Percentiles rank a stretch among this genome's conserved stretches.
These are phyloP conservation scores for Hypoxylon sp. DNA, from an alignment of 2,329 filamentous ascomycete species.

Conservation along the genomic window DNA sequence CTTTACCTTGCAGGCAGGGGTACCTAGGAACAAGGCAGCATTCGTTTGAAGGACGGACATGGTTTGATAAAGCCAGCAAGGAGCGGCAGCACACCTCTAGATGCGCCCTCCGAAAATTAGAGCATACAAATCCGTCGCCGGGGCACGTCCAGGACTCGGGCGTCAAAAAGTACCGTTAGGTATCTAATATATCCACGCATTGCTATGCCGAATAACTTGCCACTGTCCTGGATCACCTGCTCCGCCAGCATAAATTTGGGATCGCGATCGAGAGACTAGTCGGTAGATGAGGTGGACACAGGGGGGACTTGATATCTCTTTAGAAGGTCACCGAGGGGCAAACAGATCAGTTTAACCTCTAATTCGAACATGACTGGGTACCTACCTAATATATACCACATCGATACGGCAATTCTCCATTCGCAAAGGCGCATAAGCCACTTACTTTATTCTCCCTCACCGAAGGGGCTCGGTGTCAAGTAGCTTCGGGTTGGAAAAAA, in stretches of 20 bases:
- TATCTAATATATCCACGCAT: too few relatives aligned
- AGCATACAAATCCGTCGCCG: background rate
- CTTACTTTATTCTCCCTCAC: background rate
- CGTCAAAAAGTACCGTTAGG: too few relatives aligned
- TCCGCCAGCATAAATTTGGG: background rate
- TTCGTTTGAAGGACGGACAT: background rate
- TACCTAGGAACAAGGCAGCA: conserved; percentile 7
- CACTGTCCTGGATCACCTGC: background rate
- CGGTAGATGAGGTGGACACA: background rate
- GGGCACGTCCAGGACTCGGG: background rate
- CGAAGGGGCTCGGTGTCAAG: background rate
- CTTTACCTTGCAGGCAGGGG: conserved; percentile 11
- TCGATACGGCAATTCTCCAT: background rate
- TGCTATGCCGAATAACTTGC: too few relatives aligned
- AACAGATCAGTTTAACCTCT: too few relatives aligned
- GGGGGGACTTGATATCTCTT: background rate
- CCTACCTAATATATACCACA: conserved; percentile 15
- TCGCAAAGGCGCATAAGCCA: background rate
- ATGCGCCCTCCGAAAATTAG: conserved; percentile 7
- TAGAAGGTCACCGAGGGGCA: too few relatives aligned
- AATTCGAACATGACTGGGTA: background rate
- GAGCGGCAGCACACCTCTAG: background rate
- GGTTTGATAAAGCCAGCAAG: background rate
- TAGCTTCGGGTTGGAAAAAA: conserved; percentile 9
- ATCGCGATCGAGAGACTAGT: background rate